These are phyloP conservation scores for Paramyrothecium roridum DNA, from an alignment of 2,329 filamentous ascomycete genomes.

Conservation along the genomic window DNA sequence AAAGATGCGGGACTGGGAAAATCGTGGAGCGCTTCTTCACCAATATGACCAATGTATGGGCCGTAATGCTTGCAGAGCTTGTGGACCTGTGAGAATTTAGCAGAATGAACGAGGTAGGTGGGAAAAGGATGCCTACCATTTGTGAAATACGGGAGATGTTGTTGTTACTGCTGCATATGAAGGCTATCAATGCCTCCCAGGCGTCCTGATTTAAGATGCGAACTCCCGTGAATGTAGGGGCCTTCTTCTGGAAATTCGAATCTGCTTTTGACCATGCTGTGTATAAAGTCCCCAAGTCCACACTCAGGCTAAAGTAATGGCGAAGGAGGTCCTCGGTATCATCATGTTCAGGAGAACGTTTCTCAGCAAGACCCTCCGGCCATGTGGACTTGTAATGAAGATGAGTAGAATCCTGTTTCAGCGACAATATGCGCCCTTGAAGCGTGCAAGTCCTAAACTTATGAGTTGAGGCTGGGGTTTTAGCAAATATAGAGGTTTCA, in stretches of 20 bases:
- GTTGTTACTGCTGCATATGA: slow-evolving; percentile 99
- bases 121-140: slow-evolving; percentile 59
- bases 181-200: slow-evolving; percentile 90
- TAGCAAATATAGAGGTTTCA: too few species aligned
- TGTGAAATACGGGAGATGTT: slow-evolving; percentile 93
- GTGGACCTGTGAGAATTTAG: slow-evolving; percentile 52
- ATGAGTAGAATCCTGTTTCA: slow-evolving; percentile 76
- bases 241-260: slow-evolving; percentile 83
- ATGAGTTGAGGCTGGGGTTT: slow-evolving; percentile 4
- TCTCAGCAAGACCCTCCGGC: slow-evolving; percentile 28
- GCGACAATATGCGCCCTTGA: slow-evolving; percentile 76
- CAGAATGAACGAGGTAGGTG: background rate
- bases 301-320: slow-evolving; percentile 82
- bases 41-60: slow-evolving; percentile 67
- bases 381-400: slow-evolving; percentile 78
- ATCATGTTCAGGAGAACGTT: slow-evolving; percentile 39
- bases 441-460: slow-evolving; percentile 70
- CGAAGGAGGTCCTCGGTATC: slow-evolving; percentile 71
- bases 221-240: slow-evolving; percentile 83
- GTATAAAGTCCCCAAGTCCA: slow-evolving; percentile 76
- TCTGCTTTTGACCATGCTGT: slow-evolving; percentile 83
- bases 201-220: slow-evolving; percentile 91
- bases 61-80: slow-evolving; percentile 90
- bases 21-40: slow-evolving; percentile 74
- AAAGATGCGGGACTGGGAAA: slow-evolving; percentile 77